Evolutionary conservation across 2,329 filamentous ascomycete species (phyloP).

Genomic region (Talaromyces rugulosus): DNA sequence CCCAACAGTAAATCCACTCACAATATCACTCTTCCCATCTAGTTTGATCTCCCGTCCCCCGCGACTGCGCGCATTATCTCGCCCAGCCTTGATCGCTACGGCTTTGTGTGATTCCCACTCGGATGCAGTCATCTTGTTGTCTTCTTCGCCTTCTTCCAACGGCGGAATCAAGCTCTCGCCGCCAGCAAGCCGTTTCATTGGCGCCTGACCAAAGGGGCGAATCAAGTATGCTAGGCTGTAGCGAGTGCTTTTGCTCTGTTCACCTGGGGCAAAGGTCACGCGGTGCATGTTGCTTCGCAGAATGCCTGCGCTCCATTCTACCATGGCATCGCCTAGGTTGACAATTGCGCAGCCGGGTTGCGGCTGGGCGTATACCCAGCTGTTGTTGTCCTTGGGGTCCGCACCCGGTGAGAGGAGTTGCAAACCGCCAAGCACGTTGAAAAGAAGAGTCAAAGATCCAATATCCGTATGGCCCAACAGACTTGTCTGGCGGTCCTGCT

Average conservation of each 20-base stretch:
- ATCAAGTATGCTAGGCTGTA: conserved; percentile 9
- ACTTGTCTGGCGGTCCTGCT: conserved; percentile 2
- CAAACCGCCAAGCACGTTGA: conserved; percentile 5
- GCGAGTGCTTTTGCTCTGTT: neutral
- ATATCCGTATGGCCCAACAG: conserved; percentile 6
- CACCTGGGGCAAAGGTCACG: conserved; percentile 3
- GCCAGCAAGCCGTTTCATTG: conserved; percentile 6
- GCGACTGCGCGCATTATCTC: conserved; percentile 3
- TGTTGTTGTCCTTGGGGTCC: conserved; percentile 2
- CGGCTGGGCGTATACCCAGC: conserved; percentile 3
- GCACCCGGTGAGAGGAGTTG: conserved; percentile 1
- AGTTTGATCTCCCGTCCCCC: conserved; percentile 23
- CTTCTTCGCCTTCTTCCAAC: conserved; percentile 4
- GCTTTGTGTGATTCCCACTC: conserved; percentile 9
- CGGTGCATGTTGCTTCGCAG: conserved; percentile 9
- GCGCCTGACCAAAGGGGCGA: neutral
- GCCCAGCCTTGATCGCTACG: conserved; percentile 1
- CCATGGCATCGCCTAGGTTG: conserved; percentile 11
- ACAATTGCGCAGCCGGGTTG: conserved; percentile 5
- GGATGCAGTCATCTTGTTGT: conserved; percentile 2
- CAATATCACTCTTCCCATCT: neutral
- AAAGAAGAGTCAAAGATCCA: conserved; percentile 7
- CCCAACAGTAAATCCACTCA: neutral
- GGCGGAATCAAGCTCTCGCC: conserved; percentile 4
- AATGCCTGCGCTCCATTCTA: conserved; percentile 8